These are phyloP conservation scores for Euphorbia tirucalli DNA, from an alignment of 345 rosid species.

Conservation along the genomic window DNA sequence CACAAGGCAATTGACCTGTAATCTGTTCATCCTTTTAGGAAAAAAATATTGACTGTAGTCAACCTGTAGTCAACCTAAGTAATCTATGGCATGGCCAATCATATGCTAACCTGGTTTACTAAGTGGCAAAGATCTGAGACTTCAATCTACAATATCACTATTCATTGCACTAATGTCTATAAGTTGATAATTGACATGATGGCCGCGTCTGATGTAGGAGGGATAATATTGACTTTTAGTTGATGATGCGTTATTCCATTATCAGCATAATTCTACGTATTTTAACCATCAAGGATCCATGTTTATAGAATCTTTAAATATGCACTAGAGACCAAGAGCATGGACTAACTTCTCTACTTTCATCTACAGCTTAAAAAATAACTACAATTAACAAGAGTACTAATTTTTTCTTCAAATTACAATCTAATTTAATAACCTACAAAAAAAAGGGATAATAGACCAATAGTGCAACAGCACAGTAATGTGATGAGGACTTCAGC, in stretches of 20 bases:
- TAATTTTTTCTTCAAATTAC: too few relatives aligned
- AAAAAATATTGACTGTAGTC: background rate
- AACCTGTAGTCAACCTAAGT: background rate
- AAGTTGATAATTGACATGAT: too few relatives aligned
- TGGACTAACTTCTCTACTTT: background rate
- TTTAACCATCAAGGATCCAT: background rate
- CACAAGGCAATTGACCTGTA: background rate
- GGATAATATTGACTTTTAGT: too few relatives aligned
- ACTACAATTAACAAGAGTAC: background rate
- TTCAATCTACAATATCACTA: too few relatives aligned
- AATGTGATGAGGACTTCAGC: background rate
- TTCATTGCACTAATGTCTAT: background rate
- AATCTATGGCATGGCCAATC: background rate
- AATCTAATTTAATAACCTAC: background rate
- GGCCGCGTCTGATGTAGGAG: too few relatives aligned
- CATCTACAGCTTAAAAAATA: background rate
- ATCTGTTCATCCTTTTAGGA: background rate
- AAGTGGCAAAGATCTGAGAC: too few relatives aligned
- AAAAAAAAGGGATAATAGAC: background rate
- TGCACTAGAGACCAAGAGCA: background rate
- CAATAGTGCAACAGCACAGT: background rate
- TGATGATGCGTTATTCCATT: too few relatives aligned
- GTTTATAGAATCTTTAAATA: background rate
- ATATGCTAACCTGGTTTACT: background rate
- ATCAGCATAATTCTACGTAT: too few relatives aligned